These are phyloP conservation scores for Zymoseptoria tritici DNA, from an alignment of 2,329 filamentous ascomycete genomes.

Conservation along the genomic window DNA sequence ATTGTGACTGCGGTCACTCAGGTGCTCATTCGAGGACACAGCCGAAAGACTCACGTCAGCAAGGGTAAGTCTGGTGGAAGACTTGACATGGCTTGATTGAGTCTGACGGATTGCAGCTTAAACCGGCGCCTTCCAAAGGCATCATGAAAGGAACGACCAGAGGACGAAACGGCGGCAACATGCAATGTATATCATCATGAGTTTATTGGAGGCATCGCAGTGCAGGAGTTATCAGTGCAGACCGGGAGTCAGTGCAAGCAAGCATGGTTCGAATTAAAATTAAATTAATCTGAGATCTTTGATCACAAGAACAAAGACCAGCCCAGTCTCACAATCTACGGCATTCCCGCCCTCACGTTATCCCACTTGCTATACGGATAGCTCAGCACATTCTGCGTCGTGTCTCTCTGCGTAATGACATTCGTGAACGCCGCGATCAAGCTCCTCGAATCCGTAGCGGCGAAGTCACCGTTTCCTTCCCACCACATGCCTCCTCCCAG, in stretches of 20 bases:
- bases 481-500: conserved; percentile 91
- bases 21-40: background rate
- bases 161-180: background rate
- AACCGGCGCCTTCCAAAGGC: background rate
- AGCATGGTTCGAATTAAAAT: background rate
- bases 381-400: conserved; percentile 40
- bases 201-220: too few species aligned
- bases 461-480: conserved; percentile 73
- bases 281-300: background rate
- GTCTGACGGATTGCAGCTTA: background rate
- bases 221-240: background rate
- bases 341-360: conserved; percentile 41
- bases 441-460: conserved; percentile 47
- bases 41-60: background rate
- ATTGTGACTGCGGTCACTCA: conserved; percentile 1
- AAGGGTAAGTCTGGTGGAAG: background rate
- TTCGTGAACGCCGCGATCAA: conserved; percentile 35
- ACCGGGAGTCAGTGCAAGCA: background rate
- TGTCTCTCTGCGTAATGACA: conserved; percentile 28
- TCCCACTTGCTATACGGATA: conserved; percentile 48
- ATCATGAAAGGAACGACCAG: background rate
- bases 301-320: background rate
- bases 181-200: background rate
- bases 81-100: background rate
- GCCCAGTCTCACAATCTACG: conserved; percentile 1